Evolutionary conservation across 257 asterid genomes (phyloP), one percentile per base, ranked within the genome.

Genomic region (Oldenlandia corymbosa): DNA sequence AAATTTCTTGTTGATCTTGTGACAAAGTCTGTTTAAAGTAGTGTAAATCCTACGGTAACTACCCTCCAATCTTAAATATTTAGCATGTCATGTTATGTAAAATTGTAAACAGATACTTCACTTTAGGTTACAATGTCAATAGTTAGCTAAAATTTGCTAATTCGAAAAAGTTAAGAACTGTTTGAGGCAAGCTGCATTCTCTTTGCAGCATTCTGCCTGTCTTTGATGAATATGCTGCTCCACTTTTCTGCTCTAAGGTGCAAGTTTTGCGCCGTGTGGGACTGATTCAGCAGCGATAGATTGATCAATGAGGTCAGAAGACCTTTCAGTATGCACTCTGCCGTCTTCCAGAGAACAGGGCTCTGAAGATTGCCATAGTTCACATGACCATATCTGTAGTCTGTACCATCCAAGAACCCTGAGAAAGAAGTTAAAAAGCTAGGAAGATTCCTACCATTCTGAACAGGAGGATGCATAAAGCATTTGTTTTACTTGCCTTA

Each of bases 1-100:
- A 66, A 82, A 55, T 53, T 57, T 48, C 24, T 61, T 18, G 1
- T 11, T 18, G 14, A 24, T 41, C 21, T 26, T 66, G 66, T 26
- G 32, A 60, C 39, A 58, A 53, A 31, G 60, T 56, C 4, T 28
- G 54, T 56, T 27, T 52, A 18, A 45, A 36, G 68, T 58, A 41
- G 16, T 62, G 60, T 60, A 52, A 51, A 48, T 28, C 24, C 10
- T 62, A 10, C 13, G 0, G 9, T 60, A 60, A 60, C 37, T 26
- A 24, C 24, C 36, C 0, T 14, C 10, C 27, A n/a, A n/a, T 17
- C 30, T 5, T 34, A 21, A 3, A 21, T 18, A 3, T 48, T 14
- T 47, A 27, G 37, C 45, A 16, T 55, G 53, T 13, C 24, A 16
- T 58, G 60, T 50, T n/a, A n/a, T n/a, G n/a, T n/a, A n/a, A n/a